Evolutionary conservation across 1,284 basidiomycete genomes (phyloP).

Genomic region (Kwoniella shivajii): DNA sequence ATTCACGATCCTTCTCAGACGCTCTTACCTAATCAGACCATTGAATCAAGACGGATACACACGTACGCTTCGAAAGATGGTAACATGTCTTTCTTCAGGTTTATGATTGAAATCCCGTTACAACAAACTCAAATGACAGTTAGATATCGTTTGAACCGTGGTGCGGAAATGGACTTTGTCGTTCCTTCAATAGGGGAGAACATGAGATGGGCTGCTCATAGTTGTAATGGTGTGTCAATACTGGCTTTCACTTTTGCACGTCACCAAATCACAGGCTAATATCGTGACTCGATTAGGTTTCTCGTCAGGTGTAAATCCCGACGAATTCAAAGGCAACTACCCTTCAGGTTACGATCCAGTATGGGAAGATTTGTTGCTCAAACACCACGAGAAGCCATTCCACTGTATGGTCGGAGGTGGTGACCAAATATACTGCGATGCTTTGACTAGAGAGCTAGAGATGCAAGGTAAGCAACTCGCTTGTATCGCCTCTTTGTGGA

Average conservation of each 20-base stretch:
- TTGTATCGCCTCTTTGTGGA: background rate
- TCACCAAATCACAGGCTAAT: background rate
- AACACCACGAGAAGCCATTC: slow-evolving; percentile 78
- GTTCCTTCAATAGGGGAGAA: slow-evolving; percentile 82
- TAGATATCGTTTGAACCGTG: slow-evolving; percentile 74
- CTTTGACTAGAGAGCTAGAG: slow-evolving; percentile 57
- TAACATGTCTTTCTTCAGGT: slow-evolving; percentile 91
- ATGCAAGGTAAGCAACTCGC: slow-evolving; percentile 45
- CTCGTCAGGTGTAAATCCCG: slow-evolving; percentile 57
- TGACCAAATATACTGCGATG: slow-evolving; percentile 57
- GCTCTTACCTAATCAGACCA: slow-evolving; percentile 33
- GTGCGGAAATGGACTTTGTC: slow-evolving; percentile 76
- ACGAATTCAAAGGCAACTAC: slow-evolving; percentile 60
- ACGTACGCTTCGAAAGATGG: slow-evolving; percentile 71
- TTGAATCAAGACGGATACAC: slow-evolving; percentile 73
- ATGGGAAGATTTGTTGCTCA: slow-evolving; percentile 85
- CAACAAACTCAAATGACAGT: slow-evolving; percentile 73
- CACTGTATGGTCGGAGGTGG: slow-evolving; percentile 64
- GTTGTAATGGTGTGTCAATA: slow-evolving; percentile 56
- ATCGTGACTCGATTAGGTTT: slow-evolving; percentile 49
- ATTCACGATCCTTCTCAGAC: slow-evolving; percentile 19
- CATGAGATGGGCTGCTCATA: slow-evolving; percentile 84
- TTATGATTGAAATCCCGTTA: slow-evolving; percentile 82
- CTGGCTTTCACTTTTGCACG: background rate
- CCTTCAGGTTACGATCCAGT: slow-evolving; percentile 78